Conservation (phyloP, 257 asterid species). For the Avicennia marina region DNA sequence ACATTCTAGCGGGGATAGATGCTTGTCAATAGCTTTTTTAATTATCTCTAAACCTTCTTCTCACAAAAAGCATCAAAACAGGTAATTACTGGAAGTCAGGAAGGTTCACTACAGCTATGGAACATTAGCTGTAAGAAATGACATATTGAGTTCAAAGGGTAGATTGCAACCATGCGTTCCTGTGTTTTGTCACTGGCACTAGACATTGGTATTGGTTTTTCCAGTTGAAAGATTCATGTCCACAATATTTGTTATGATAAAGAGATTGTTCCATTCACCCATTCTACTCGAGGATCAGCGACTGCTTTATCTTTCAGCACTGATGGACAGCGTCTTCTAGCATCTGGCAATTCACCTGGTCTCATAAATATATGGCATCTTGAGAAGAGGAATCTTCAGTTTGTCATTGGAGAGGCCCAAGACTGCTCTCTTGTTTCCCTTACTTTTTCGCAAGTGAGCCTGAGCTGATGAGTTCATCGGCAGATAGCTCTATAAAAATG, state of each 20-base stretch:
- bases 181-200: slow-evolving; percentile 90
- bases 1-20: background rate
- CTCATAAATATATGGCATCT: slow-evolving; percentile 92
- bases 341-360: slow-evolving; percentile 92
- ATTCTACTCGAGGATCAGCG: slow-evolving; percentile 78
- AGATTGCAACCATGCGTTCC: slow-evolving; percentile 66
- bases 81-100: slow-evolving; percentile 78
- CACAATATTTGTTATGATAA: slow-evolving; percentile 77
- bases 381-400: slow-evolving; percentile 79
- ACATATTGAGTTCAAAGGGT: slow-evolving; percentile 68
- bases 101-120: slow-evolving; percentile 87
- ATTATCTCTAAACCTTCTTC: slow-evolving; percentile 14
- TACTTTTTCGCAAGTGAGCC: slow-evolving; percentile 83
- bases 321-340: slow-evolving; percentile 89
- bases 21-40: slow-evolving; percentile 11
- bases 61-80: slow-evolving; percentile 30
- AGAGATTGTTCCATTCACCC: slow-evolving; percentile 68
- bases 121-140: slow-evolving; percentile 81
- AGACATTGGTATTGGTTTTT: slow-evolving; percentile 79
- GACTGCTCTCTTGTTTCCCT: slow-evolving; percentile 74
- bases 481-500: slow-evolving; percentile 85
- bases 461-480: slow-evolving; percentile 79
- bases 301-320: slow-evolving; percentile 87
- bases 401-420: slow-evolving; percentile 77
- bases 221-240: slow-evolving; percentile 83